Conservation (phyloP, 2,329 filamentous ascomycete species). For the Botrytis sinoallii region DNA sequence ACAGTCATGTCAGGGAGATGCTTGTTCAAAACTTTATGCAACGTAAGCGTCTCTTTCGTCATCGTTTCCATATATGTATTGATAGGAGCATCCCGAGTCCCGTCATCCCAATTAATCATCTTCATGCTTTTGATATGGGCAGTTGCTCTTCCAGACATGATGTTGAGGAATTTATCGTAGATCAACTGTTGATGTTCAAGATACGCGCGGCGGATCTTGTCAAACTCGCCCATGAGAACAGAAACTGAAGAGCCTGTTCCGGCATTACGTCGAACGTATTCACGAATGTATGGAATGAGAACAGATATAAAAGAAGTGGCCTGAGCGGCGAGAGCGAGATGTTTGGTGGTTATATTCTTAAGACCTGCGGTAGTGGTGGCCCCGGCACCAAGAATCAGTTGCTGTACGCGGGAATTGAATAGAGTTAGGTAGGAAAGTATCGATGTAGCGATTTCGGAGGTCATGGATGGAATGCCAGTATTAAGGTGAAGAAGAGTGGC, state of each 20-base stretch:
- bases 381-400: slow-evolving; percentile 91
- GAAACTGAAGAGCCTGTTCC: slow-evolving; percentile 50
- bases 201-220: slow-evolving; percentile 33
- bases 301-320: slow-evolving; percentile 83
- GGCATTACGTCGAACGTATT: slow-evolving; percentile 79
- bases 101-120: slow-evolving; percentile 60
- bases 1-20: slow-evolving; percentile 64
- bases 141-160: slow-evolving; percentile 62
- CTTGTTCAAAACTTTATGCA: slow-evolving; percentile 66
- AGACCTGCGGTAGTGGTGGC: slow-evolving; percentile 84
- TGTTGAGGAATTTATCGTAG: slow-evolving; percentile 71
- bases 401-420: slow-evolving; percentile 95
- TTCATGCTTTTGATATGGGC: slow-evolving; percentile 62
- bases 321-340: slow-evolving; percentile 87
- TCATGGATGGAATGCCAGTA: slow-evolving; percentile 83
- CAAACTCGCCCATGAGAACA: slow-evolving; percentile 48
- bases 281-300: slow-evolving; percentile 83
- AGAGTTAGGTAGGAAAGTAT: slow-evolving; percentile 84
- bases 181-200: slow-evolving; percentile 71
- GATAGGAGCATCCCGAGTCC: slow-evolving; percentile 37
- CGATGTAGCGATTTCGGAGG: slow-evolving; percentile 73
- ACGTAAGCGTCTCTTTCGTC: slow-evolving; percentile 65
- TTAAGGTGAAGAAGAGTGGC: slow-evolving; percentile 80
- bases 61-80: slow-evolving; percentile 69
- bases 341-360: slow-evolving; percentile 94